Evolutionary conservation across 2,329 filamentous ascomycete genomes (phyloP).

Genomic region (Sclerotinia subarctica): DNA sequence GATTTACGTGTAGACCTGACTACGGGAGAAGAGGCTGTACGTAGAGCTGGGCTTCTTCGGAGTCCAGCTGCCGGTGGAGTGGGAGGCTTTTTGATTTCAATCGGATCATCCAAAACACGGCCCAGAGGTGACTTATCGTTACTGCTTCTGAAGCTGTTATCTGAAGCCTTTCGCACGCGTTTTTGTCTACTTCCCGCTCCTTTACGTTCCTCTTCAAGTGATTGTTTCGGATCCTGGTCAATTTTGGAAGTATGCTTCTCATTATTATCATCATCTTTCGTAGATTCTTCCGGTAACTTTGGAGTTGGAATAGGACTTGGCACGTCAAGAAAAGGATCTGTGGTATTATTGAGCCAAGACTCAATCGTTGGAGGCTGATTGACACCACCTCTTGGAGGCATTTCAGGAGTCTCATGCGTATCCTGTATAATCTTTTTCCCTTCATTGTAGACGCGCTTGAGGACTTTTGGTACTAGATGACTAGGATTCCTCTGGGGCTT

Average conservation of each 20-base stretch:
- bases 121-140: constrained; percentile 13
- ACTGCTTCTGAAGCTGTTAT: constrained; percentile 4
- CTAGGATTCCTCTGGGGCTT: constrained; percentile 52
- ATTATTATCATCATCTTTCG: constrained; percentile 34
- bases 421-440: constrained; percentile 65
- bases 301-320: constrained; percentile 27
- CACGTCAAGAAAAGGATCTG: constrained; percentile 58
- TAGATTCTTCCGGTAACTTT: constrained; percentile 34
- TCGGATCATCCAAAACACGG: constrained; percentile 11
- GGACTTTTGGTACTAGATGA: constrained; percentile 60
- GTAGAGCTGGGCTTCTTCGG: constrained; percentile 55
- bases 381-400: constrained; percentile 47
- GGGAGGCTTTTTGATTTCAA: constrained; percentile 22
- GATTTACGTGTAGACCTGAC: constrained; percentile 47
- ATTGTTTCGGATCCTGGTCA: constrained; percentile 26
- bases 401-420: constrained; percentile 45
- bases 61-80: constrained; percentile 42
- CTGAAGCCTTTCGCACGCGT: constrained; percentile 30
- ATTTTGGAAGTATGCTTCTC: constrained; percentile 25
- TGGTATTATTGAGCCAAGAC: constrained; percentile 60
- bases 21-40: constrained; percentile 46
- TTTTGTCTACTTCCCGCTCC: constrained; percentile 21
- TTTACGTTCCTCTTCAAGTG: constrained; percentile 14
- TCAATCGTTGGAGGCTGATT: constrained; percentile 64
- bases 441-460: constrained; percentile 62